A percentile compares a stretch with the other conserved stretches of the same genome.
Conservation (phyloP, 2,329 filamentous ascomycete genomes). For the Microcyclospora pomicola region DNA sequence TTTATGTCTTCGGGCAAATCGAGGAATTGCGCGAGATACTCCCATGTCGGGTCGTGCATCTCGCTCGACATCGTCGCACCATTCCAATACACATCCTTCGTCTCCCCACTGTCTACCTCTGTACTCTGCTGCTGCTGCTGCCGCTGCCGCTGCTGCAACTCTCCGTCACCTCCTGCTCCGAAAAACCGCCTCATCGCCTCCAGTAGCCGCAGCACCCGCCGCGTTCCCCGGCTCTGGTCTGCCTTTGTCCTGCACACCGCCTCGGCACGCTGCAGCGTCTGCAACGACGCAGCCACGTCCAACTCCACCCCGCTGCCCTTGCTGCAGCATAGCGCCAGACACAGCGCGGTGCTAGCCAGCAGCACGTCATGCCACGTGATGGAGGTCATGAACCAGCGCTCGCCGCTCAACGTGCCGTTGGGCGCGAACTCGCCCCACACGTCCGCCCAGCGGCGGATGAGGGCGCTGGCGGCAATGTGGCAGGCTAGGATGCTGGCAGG, state of each 20-base stretch:
- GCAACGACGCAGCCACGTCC: neutral
- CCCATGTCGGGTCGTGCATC: neutral
- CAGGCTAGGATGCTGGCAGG: slow-evolving; percentile 10
- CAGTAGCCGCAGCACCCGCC: neutral
- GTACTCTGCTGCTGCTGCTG: too few species aligned
- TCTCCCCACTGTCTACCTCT: too few species aligned
- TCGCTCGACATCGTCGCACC: neutral
- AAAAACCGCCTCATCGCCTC: neutral
- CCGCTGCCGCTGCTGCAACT: neutral
- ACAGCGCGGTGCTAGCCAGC: slow-evolving; percentile 31
- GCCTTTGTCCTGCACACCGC: neutral
- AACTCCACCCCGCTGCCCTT: neutral
- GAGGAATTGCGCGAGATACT: neutral
- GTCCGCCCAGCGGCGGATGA: slow-evolving; percentile 29
- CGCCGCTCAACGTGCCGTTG: slow-evolving; percentile 25
- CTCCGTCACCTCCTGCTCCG: neutral
- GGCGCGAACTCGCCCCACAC: slow-evolving; percentile 33
- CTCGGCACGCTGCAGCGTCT: neutral
- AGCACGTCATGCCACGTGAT: slow-evolving; percentile 31
- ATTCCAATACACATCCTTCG: neutral
- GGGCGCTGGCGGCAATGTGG: slow-evolving; percentile 5
- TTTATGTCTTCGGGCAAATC: neutral
- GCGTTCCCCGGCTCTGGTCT: neutral
- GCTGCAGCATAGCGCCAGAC: slow-evolving; percentile 23
- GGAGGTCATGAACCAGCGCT: slow-evolving; percentile 29